Evolutionary conservation across 2,329 filamentous ascomycete genomes (phyloP).

Genomic region (Talaromyces albobiverticillius): DNA sequence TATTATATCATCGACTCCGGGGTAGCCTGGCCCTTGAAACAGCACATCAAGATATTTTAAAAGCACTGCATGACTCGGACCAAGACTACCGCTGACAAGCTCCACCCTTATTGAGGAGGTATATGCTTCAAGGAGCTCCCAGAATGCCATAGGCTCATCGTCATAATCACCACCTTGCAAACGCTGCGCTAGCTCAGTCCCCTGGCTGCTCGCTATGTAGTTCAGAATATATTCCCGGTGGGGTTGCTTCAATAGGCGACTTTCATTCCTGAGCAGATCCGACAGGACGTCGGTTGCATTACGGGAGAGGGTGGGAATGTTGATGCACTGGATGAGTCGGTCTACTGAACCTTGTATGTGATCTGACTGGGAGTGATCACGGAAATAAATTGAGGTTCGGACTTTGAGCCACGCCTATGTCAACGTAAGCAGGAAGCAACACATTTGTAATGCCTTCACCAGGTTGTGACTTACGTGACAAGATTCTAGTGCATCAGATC

Average conservation of each 20-base stretch:
- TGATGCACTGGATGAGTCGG: conserved; percentile 26
- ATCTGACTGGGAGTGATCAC: conserved; percentile 19
- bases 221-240: conserved; percentile 29
- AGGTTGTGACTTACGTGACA: conserved; percentile 31
- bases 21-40: conserved; percentile 39
- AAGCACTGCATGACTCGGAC: conserved; percentile 31
- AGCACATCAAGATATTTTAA: conserved; percentile 36
- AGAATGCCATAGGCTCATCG: conserved; percentile 36
- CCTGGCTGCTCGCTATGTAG: conserved; percentile 33
- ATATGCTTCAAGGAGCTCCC: conserved; percentile 40
- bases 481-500: conserved; percentile 33
- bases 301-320: conserved; percentile 25
- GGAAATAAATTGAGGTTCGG: conserved; percentile 24
- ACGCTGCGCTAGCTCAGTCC: conserved; percentile 29
- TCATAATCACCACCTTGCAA: conserved; percentile 36
- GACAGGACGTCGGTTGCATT: conserved; percentile 33
- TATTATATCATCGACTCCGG: conserved; percentile 38
- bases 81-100: conserved; percentile 29
- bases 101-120: conserved; percentile 28
- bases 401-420: conserved; percentile 35
- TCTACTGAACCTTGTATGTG: conserved; percentile 22
- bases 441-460: not conserved
- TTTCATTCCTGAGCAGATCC: conserved; percentile 30
- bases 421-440: not conserved
- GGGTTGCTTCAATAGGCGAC: conserved; percentile 23